These are phyloP conservation scores for Tetrapisispora taiwanensis DNA, from an alignment of 805 yeast genomes.

Conservation along the genomic window DNA sequence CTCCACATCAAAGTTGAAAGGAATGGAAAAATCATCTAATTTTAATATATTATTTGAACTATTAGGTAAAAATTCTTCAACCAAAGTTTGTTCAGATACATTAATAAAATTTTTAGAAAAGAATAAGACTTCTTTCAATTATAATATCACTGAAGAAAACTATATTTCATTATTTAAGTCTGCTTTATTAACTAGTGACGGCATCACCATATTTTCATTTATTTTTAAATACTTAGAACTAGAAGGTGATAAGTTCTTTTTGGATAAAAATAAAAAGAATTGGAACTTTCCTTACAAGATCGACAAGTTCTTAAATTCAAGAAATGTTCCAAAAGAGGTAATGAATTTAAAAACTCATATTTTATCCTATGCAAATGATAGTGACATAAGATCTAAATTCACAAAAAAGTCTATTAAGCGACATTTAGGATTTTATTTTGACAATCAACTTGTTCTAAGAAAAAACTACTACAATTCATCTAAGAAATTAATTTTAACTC, in stretches of 20 bases:
- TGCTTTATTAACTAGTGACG: neutral
- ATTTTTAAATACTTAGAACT: neutral
- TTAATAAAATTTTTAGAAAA: neutral
- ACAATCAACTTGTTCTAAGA: too few relatives aligned
- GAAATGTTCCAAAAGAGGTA: neutral
- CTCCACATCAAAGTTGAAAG: neutral
- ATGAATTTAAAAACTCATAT: neutral
- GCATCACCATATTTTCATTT: neutral
- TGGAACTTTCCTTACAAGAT: neutral
- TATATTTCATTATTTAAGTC: neutral
- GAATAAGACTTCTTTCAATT: neutral
- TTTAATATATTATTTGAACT: slow-evolving; percentile 1
- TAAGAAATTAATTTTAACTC: too few relatives aligned
- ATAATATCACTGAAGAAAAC: neutral
- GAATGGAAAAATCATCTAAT: neutral
- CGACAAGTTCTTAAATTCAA: neutral
- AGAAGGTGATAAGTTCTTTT: neutral
- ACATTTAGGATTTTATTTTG: too few relatives aligned
- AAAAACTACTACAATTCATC: neutral
- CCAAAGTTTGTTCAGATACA: neutral
- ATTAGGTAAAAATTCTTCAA: neutral
- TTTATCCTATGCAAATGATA: neutral
- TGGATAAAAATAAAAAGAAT: neutral
- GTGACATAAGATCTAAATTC: neutral
- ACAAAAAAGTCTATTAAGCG: neutral